These are phyloP conservation scores for Trichoderma atrobrunneum DNA, from an alignment of 2,329 filamentous ascomycete genomes.

Conservation along the genomic window DNA sequence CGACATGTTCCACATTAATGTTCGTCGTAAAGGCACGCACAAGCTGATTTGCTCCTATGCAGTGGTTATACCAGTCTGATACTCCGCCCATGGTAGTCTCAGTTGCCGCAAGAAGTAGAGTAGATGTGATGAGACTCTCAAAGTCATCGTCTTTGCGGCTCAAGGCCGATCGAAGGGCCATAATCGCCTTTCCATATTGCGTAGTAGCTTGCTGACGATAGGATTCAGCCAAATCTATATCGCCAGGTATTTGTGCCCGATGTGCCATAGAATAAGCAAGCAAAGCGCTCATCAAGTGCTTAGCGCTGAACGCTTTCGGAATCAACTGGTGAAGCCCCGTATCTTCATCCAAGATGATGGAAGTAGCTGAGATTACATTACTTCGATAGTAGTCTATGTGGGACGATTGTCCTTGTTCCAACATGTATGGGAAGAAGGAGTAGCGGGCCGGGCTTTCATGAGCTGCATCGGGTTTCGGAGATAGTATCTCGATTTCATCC, in stretches of 20 bases:
- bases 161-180: neutral
- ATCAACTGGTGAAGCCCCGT: neutral
- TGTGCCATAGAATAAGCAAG: neutral
- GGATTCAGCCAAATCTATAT: neutral
- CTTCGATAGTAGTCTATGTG: neutral
- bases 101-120: neutral
- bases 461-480: neutral
- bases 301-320: neutral
- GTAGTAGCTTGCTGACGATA: neutral
- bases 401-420: neutral
- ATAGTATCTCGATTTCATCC: neutral
- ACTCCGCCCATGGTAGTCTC: neutral
- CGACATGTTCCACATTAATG: neutral
- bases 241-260: neutral
- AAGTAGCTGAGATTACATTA: neutral
- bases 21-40: neutral
- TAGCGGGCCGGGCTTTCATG: neutral
- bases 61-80: neutral
- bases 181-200: neutral
- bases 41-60: neutral
- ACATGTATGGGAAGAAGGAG: neutral
- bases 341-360: neutral
- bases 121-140: neutral
- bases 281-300: neutral
- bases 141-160: neutral